Percentiles rank a stretch among this genome's conserved stretches.
phyloP scores from a whole-genome alignment of 2,329 filamentous ascomycete genomes.

The Lasiodiplodia sp. region DNA sequence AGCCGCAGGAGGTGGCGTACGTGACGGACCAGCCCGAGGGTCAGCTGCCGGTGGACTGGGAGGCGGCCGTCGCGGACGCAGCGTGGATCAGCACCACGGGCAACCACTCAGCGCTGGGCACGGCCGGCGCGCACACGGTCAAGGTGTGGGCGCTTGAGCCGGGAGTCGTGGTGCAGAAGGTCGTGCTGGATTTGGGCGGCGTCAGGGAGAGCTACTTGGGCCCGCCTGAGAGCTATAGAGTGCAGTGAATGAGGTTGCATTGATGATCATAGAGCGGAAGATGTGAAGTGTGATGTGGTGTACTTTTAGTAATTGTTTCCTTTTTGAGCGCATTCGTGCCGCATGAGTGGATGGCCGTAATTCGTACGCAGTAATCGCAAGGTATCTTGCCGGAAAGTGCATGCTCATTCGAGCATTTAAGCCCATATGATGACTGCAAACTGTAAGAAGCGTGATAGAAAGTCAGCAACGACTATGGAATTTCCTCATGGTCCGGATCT shows the following conservation, averaged over 20 bases:
- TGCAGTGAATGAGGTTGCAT: neutral
- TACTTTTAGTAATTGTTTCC: no score
- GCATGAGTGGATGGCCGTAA: no score
- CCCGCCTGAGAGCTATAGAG: conserved; percentile 58
- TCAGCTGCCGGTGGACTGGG: conserved; percentile 58
- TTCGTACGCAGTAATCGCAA: no score
- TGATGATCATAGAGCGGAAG: no score
- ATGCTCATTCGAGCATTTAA: no score
- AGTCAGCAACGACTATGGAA: neutral
- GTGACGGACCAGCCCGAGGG: conserved; percentile 52
- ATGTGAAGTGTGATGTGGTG: no score
- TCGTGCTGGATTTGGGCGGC: conserved; percentile 64
- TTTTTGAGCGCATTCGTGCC: no score
- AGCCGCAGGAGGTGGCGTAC: conserved; percentile 49
- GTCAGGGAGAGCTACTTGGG: conserved; percentile 63
- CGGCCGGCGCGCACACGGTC: conserved; percentile 51
- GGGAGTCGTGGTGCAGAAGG: conserved; percentile 55
- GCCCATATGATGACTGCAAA: neutral
- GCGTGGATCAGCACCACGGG: conserved; percentile 59
- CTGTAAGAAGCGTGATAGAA: neutral
- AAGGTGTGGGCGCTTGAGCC: conserved; percentile 57
- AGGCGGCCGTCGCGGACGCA: conserved; percentile 57
- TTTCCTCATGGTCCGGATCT: neutral
- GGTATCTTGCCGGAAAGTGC: no score
- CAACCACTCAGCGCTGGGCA: conserved; percentile 37